Conservation (phyloP, 2,329 filamentous ascomycete species). For the Metarhizium robertsii region DNA sequence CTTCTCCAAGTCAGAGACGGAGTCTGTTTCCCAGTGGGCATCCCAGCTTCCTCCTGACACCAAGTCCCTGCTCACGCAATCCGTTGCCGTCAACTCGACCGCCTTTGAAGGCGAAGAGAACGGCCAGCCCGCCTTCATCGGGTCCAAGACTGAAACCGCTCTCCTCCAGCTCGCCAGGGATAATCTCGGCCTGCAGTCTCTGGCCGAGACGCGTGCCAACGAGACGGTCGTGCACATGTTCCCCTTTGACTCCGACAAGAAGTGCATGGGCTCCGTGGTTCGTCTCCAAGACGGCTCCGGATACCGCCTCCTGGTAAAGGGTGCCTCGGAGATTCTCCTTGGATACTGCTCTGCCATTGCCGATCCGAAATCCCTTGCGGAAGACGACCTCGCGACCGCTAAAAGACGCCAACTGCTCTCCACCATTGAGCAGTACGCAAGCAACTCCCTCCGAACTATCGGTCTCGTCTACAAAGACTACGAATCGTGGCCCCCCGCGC, state of each 20-base stretch:
- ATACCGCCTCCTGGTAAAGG: conserved; percentile 43
- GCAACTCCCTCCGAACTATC: conserved; percentile 64
- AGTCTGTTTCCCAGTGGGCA: conserved; percentile 1
- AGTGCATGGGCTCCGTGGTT: conserved; percentile 45
- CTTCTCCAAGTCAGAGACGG: conserved; percentile 10
- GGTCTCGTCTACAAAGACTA: conserved; percentile 66
- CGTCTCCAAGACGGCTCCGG: conserved; percentile 28
- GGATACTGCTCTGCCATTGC: conserved; percentile 27
- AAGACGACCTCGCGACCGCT: conserved; percentile 39
- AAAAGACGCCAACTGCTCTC: conserved; percentile 40
- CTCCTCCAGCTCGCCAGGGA: conserved; percentile 38
- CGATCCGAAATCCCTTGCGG: conserved; percentile 39
- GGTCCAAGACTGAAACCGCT: conserved; percentile 46
- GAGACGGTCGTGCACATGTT: conserved; percentile 36
- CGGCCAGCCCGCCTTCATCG: conserved; percentile 33
- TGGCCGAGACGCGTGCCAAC: conserved; percentile 34
- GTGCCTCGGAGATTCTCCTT: conserved; percentile 45
- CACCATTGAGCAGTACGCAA: conserved; percentile 48
- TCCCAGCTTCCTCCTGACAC: conserved; percentile 12
- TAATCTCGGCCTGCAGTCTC: conserved; percentile 35
- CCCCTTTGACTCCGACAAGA: conserved; percentile 42
- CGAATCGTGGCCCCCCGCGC: conserved; percentile 57
- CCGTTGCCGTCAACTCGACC: conserved; percentile 45
- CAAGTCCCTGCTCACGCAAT: conserved; percentile 29
- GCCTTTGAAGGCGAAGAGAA: conserved; percentile 40